Conservation (phyloP, 2,329 filamentous ascomycete species). For the Aspergillus flavus region DNA sequence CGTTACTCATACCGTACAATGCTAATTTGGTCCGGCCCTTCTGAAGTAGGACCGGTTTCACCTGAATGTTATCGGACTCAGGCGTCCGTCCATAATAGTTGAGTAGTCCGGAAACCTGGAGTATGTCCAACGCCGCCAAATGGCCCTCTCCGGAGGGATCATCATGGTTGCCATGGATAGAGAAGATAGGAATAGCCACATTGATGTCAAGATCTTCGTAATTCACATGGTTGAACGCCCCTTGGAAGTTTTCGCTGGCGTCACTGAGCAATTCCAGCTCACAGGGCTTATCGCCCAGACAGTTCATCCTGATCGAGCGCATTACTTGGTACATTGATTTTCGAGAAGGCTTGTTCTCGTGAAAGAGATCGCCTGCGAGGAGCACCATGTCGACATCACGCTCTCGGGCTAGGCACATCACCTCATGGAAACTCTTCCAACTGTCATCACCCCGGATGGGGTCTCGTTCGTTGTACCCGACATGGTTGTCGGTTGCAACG, state of each 20-base stretch:
- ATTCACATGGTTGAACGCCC: conserved; percentile 90
- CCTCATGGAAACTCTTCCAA: conserved; percentile 94
- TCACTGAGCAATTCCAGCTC: conserved; percentile 94
- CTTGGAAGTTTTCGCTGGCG: conserved; percentile 85
- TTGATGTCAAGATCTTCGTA: conserved; percentile 98
- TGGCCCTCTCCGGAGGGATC: conserved; percentile 97
- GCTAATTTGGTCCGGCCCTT: conserved; percentile 93
- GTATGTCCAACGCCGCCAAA: conserved; percentile 83
- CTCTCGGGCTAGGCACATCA: conserved; percentile 83
- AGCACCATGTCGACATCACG: conserved; percentile 98
- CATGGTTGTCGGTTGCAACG: conserved; percentile 95
- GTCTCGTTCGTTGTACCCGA: conserved; percentile 93
- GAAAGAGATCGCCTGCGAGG: conserved; percentile 91
- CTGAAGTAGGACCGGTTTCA: conserved; percentile 89
- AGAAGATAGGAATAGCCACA: conserved; percentile 94
- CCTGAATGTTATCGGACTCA: conserved; percentile 88
- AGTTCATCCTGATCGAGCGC: conserved; percentile 89
- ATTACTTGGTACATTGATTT: conserved; percentile 98
- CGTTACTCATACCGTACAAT: conserved; percentile 91
- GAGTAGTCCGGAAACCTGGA: conserved; percentile 86
- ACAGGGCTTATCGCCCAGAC: conserved; percentile 91
- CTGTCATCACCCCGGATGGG: conserved; percentile 94
- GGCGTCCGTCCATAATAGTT: conserved; percentile 95
- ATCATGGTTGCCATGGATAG: conserved; percentile 97
- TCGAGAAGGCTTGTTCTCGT: conserved; percentile 95